Percentiles rank a stretch among this genome's conserved stretches.
These are phyloP conservation scores for Cryptococcus sp. DNA, from an alignment of 1,284 basidiomycete species.

Conservation along the genomic window DNA sequence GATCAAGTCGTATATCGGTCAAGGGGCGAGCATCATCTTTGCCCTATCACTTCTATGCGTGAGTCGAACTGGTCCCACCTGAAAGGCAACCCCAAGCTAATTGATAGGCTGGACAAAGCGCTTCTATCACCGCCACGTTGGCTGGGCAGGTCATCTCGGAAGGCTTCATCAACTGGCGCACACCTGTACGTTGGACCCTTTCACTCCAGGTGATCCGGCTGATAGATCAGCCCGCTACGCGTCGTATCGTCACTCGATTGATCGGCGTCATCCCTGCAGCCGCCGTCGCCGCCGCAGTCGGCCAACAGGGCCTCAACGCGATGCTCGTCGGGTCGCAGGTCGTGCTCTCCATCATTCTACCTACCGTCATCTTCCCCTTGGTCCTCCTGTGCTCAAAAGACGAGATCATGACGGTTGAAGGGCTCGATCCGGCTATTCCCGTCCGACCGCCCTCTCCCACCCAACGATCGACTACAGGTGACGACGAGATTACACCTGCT, in stretches of 20 bases:
- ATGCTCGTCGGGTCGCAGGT: conserved; percentile 87
- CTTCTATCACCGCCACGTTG: conserved; percentile 86
- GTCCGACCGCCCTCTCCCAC: neutral
- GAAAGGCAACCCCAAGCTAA: too few relatives aligned
- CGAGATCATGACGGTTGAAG: conserved; percentile 60
- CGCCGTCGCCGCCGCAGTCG: conserved; percentile 68
- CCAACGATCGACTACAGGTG: neutral
- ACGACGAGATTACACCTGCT: neutral
- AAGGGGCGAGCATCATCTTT: conserved; percentile 73
- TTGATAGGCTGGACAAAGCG: conserved; percentile 70
- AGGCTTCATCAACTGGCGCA: conserved; percentile 86
- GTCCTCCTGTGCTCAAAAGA: conserved; percentile 67
- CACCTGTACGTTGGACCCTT: conserved; percentile 56
- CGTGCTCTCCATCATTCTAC: conserved; percentile 77
- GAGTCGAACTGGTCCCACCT: conserved; percentile 7
- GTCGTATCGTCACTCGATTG: conserved; percentile 75
- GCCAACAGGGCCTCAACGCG: conserved; percentile 67
- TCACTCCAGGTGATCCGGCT: neutral
- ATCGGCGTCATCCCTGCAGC: conserved; percentile 84
- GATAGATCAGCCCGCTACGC: conserved; percentile 60
- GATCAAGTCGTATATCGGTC: conserved; percentile 61
- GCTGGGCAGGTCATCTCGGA: conserved; percentile 89
- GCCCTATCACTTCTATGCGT: conserved; percentile 72
- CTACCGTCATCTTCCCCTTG: conserved; percentile 77
- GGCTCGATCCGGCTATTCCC: conserved; percentile 22